phyloP scores from a whole-genome alignment of 768 basidiomycete genomes.

The Tulasnella sp. region DNA sequence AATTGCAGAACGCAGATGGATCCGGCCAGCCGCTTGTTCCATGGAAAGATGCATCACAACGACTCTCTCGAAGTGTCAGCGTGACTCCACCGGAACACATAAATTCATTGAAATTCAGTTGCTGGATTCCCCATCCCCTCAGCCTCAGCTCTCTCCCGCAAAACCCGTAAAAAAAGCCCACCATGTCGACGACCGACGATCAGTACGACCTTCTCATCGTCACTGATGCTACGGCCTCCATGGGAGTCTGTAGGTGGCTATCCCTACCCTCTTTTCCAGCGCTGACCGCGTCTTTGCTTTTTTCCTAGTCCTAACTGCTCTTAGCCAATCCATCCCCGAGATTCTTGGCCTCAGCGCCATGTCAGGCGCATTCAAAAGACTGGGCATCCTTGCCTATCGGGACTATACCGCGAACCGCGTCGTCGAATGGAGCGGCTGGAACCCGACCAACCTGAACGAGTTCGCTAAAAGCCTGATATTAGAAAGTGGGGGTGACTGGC shows the following conservation, averaged over 20 bases:
- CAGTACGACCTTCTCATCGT: constrained; percentile 42
- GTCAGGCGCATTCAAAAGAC: constrained; percentile 41
- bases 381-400: constrained; percentile 42
- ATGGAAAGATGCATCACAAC: neutral
- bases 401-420: constrained; percentile 41
- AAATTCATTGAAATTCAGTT: neutral
- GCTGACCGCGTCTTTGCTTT: neutral
- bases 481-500: constrained; percentile 42
- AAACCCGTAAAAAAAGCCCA: neutral
- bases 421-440: constrained; percentile 41
- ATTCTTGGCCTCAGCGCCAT: constrained; percentile 42
- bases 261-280: neutral
- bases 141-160: neutral
- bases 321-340: constrained; percentile 41
- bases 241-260: constrained; percentile 40
- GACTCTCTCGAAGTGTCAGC: neutral
- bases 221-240: constrained; percentile 41
- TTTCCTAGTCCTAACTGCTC: constrained; percentile 38
- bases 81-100: neutral
- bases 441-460: constrained; percentile 35
- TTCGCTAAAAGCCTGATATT: constrained; percentile 38
- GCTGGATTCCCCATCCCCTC: neutral
- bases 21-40: neutral
- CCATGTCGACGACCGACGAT: constrained; percentile 4
- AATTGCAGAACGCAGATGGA: neutral